Conservation (phyloP, 2,329 filamentous ascomycete genomes). For the Chrysoporthe deuterocubensis region DNA sequence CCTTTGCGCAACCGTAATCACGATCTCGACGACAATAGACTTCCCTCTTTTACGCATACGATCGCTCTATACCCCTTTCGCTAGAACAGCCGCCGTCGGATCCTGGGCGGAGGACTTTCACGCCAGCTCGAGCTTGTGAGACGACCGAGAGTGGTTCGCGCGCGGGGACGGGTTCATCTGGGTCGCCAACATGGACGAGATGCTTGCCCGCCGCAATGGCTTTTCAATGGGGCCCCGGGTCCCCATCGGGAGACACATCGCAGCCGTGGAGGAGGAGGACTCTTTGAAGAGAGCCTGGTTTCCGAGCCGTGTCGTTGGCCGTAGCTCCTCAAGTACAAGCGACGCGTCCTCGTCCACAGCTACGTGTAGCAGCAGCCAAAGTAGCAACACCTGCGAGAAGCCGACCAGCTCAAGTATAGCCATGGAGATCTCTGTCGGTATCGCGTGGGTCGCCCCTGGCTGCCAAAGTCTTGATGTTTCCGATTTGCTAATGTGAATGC, state of each 20-base stretch:
- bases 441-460: slow-evolving; percentile 20
- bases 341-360: slow-evolving; percentile 7
- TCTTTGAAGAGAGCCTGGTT: slow-evolving; percentile 19
- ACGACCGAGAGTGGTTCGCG: background rate
- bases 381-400: slow-evolving; percentile 29
- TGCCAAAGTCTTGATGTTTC: background rate
- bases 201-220: slow-evolving; percentile 27
- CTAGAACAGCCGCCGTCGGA: background rate
- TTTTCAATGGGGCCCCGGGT: slow-evolving; percentile 36
- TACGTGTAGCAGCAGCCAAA: slow-evolving; percentile 18
- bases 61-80: slow-evolving; percentile 18
- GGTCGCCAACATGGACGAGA: slow-evolving; percentile 29
- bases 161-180: background rate
- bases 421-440: slow-evolving; percentile 23
- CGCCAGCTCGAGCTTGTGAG: background rate
- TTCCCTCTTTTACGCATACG: slow-evolving; percentile 15
- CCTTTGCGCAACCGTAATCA: slow-evolving; percentile 16
- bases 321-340: slow-evolving; percentile 32
- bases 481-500: slow-evolving; percentile 31
- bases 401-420: slow-evolving; percentile 21
- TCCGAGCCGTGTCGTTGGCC: slow-evolving; percentile 31
- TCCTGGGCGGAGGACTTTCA: background rate
- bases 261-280: slow-evolving; percentile 14
- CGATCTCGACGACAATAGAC: slow-evolving; percentile 25
- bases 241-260: slow-evolving; percentile 32